Percentiles rank a stretch among this genome's conserved stretches.
phyloP scores from a whole-genome alignment of 75 land plant genomes.

The Cunninghamia lanceolata region DNA sequence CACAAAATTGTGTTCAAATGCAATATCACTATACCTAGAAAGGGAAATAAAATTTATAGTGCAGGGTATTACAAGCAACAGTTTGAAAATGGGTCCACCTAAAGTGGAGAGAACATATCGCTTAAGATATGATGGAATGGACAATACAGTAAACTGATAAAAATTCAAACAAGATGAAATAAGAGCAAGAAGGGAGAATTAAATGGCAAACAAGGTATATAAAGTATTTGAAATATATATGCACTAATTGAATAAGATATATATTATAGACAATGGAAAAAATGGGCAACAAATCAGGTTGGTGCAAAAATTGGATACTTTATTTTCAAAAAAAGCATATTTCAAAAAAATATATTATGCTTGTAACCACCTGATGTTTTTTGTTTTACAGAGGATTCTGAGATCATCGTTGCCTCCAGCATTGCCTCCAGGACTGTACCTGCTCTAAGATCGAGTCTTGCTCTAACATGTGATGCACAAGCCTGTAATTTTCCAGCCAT shows the following conservation, averaged over 20 bases:
- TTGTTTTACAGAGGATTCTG: slow-evolving; percentile 39
- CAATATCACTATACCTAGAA: not conserved
- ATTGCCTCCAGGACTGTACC: slow-evolving; percentile 55
- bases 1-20: too few relatives aligned
- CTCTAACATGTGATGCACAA: slow-evolving; percentile 47
- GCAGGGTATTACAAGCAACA: not conserved
- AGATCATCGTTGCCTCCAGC: slow-evolving; percentile 45
- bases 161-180: not conserved
- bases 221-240: not conserved
- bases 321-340: not conserved
- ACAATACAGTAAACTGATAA: not conserved
- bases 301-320: not conserved
- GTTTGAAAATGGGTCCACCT: not conserved
- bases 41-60: not conserved
- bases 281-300: not conserved
- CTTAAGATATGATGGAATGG: not conserved
- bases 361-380: slow-evolving; percentile 41
- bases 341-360: not conserved
- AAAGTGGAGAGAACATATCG: not conserved
- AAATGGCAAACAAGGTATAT: not conserved
- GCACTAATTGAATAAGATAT: not conserved
- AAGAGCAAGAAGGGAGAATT: not conserved
- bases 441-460: slow-evolving; percentile 51
- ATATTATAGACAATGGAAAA: too few relatives aligned
- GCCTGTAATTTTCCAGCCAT: slow-evolving; percentile 34